Base-by-base conservation (phyloP, 2,329 filamentous ascomycete species). In the Dryadomyces sulphureus region DNA sequence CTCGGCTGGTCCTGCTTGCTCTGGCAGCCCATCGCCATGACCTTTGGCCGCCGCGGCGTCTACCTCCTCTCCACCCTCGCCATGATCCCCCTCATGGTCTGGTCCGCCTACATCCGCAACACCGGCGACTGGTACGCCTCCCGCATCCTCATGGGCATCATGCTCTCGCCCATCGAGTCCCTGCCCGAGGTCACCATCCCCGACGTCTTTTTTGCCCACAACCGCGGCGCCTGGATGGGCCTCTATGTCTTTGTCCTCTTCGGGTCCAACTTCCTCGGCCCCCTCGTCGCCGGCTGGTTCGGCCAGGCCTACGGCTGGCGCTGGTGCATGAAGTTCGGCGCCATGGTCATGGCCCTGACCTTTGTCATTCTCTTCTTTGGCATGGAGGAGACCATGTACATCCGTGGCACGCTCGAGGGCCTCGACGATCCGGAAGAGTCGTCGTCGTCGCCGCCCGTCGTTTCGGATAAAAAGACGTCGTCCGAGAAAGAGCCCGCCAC, bases 351-450 rank as follows among this genome's bases (percentile, higher is more conserved):
- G 3, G 71, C 59, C 1, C 57, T 68, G 1, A 63, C 60, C 9
- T 68, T 72, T 34, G 53, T 77, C 17, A 64, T 75, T 50, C 58
- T 72, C 2, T 77, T 75, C 59, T 71, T 79, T 53, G 68, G 71
- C 56, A 68, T 77, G 63, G 75, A 79, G 56, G 75, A 79, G 56
- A 77, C 75, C 5, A 77, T 73, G 54, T 76, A 70, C 54, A 57
- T 62, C 43, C 65, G 68, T 12, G 46, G 55, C 5, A 61, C 60
- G 7, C 45, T 59, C 43, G 60, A 61, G 40, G 61, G 56, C 19
- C 50, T 56, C 24, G 53, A 52, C 42, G 35, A n/a, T 36, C 34
- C 16, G n/a, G 34, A 19, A n/a, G 27, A 32, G 27, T n/a, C n/a
- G 11, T 14, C 2, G 30, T 12, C 35, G n/a, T n/a, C n/a, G n/a